phyloP scores from a whole-genome alignment of 495 filamentous ascomycete species.

The Penicillium steckii region DNA sequence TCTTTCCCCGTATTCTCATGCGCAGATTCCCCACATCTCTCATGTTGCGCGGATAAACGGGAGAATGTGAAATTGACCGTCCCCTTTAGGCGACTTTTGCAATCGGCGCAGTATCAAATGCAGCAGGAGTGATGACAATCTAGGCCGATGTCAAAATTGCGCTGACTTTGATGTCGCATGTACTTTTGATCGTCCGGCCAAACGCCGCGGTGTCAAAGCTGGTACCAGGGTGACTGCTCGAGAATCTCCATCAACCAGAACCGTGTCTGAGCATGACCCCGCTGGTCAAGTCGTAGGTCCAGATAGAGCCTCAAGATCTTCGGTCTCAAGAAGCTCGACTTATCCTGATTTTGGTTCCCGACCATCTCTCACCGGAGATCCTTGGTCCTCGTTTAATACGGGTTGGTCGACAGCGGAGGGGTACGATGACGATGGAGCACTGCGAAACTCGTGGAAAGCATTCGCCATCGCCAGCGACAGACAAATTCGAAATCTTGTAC shows the following conservation, averaged over 20 bases:
- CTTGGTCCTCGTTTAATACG: conserved; percentile 22
- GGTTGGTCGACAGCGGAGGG: conserved; percentile 21
- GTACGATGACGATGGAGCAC: conserved; percentile 24
- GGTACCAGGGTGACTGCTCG: conserved; percentile 13
- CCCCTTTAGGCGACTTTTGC: conserved; percentile 30
- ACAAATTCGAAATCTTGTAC: conserved; percentile 33
- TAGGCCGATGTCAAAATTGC: conserved; percentile 46
- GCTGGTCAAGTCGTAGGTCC: neutral
- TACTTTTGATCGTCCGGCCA: conserved; percentile 68
- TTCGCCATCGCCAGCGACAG: conserved; percentile 30
- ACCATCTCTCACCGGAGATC: conserved; percentile 18
- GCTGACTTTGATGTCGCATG: conserved; percentile 69
- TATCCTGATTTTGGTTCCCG: conserved; percentile 15
- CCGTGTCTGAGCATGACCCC: conserved; percentile 1
- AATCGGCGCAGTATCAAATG: conserved; percentile 34
- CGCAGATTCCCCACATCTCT: conserved; percentile 15
- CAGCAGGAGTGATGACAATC: conserved; percentile 19
- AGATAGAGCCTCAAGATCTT: conserved; percentile 17
- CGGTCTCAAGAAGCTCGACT: conserved; percentile 21
- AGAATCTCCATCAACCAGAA: conserved; percentile 7
- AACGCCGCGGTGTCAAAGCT: conserved; percentile 57
- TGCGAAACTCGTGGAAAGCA: conserved; percentile 33
- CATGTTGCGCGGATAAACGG: neutral
- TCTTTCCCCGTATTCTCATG: conserved; percentile 1
- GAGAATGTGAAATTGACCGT: conserved; percentile 9